These are phyloP conservation scores for Torulaspora globosa DNA, from an alignment of 1,139 yeast genomes.

Conservation along the genomic window DNA sequence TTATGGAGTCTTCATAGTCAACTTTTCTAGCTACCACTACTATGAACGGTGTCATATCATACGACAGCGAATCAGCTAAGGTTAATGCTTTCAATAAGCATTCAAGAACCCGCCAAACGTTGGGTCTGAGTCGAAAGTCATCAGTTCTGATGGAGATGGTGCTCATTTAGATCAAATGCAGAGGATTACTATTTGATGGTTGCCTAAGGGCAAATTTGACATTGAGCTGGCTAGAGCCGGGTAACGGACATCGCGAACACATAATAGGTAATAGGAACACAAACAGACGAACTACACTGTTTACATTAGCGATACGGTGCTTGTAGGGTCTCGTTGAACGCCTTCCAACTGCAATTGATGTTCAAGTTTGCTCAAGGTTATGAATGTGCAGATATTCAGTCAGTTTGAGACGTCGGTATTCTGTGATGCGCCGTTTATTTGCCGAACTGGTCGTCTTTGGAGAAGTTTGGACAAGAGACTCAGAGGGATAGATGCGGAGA, in stretches of 20 bases:
- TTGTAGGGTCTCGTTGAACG: background rate
- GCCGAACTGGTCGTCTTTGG: conserved; percentile 11
- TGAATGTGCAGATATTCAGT: conserved; percentile 7
- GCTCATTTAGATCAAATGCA: no score
- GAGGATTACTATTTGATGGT: no score
- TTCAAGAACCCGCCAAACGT: no score
- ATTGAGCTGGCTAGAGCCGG: background rate
- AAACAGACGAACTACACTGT: background rate
- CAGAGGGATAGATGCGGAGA: background rate
- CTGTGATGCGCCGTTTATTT: conserved; percentile 7
- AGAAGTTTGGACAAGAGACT: conserved; percentile 2
- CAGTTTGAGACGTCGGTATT: conserved; percentile 9
- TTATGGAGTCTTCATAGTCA: background rate
- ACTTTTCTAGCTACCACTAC: background rate
- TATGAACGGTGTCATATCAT: no score
- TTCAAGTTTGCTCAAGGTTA: background rate
- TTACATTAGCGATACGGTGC: background rate
- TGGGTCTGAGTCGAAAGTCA: no score
- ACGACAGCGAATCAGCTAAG: no score
- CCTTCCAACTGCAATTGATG: background rate
- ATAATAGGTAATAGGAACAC: conserved; percentile 8
- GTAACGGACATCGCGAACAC: background rate
- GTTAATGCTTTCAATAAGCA: no score
- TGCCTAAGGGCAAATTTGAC: no score
- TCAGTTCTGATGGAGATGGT: no score